Conservation (phyloP, 768 basidiomycete species). For the Agaricus blazei region DNA sequence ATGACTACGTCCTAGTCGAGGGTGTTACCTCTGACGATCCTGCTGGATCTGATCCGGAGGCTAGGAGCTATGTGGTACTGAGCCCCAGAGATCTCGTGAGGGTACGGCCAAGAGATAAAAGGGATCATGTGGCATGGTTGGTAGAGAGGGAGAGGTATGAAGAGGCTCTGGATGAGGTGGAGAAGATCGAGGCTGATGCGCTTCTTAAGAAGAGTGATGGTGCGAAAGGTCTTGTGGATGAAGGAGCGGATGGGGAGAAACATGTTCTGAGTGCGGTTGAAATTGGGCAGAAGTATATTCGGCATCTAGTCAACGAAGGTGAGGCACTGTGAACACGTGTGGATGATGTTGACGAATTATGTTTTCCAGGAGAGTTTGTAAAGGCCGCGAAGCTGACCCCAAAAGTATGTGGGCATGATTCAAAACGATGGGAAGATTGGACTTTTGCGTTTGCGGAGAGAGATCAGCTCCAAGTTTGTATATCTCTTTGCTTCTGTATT, state of each 20-base stretch:
- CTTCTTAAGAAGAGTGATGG: slow-evolving; percentile 16
- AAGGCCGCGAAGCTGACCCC: slow-evolving; percentile 82
- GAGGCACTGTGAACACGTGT: slow-evolving; percentile 13
- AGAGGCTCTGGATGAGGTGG: slow-evolving; percentile 81
- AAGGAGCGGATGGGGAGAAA: slow-evolving; percentile 25
- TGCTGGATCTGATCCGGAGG: slow-evolving; percentile 23
- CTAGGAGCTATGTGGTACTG: slow-evolving; percentile 72
- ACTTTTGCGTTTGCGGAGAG: slow-evolving; percentile 87
- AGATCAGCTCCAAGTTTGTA: slow-evolving; percentile 69
- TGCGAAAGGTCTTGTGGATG: slow-evolving; percentile 14
- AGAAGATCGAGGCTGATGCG: slow-evolving; percentile 49
- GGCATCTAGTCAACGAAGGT: slow-evolving; percentile 83
- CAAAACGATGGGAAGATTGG: slow-evolving; percentile 92
- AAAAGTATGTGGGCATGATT: slow-evolving; percentile 78
- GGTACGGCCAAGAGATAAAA: slow-evolving; percentile 81
- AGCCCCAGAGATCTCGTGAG: slow-evolving; percentile 85
- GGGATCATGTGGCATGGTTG: slow-evolving; percentile 90
- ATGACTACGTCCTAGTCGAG: slow-evolving; percentile 79
- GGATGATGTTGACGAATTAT: background rate
- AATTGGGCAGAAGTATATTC: slow-evolving; percentile 85
- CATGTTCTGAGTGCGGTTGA: slow-evolving; percentile 48
- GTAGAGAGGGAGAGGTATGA: slow-evolving; percentile 83
- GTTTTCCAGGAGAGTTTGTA: slow-evolving; percentile 41
- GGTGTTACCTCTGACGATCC: slow-evolving; percentile 28
- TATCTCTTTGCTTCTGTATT: background rate